Conservation (phyloP, 139 green algal species). For the Bryopsis sp. region DNA sequence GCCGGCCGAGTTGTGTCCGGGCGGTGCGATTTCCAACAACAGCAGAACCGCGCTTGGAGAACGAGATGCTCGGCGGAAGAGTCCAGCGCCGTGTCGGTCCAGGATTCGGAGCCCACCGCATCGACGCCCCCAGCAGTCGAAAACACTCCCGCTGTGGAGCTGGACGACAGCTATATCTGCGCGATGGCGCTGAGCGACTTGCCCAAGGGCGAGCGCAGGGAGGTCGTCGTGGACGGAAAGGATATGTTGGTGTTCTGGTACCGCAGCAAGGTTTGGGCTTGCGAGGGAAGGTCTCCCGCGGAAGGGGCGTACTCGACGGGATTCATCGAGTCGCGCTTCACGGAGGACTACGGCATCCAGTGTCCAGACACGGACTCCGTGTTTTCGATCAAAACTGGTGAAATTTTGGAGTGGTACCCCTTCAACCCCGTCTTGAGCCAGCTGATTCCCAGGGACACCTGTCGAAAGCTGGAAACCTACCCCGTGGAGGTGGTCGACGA, state of each 20-base stretch:
- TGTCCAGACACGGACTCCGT: constrained; percentile 79
- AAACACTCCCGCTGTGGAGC: neutral
- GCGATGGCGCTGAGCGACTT: neutral
- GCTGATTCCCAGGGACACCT: constrained; percentile 68
- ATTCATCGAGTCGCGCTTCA: constrained; percentile 90
- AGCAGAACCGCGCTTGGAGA: no score
- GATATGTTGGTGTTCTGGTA: constrained; percentile 97
- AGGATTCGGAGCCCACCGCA: no score
- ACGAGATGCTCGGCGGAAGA: no score
- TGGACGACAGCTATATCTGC: constrained; percentile 1
- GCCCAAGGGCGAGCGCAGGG: constrained; percentile 60
- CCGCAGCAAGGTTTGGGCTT: constrained; percentile 83
- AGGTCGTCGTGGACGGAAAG: constrained; percentile 69
- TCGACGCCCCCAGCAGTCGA: no score
- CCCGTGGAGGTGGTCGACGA: constrained; percentile 60
- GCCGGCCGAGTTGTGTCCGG: no score
- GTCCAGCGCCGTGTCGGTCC: no score
- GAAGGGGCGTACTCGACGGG: constrained; percentile 95
- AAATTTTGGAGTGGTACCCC: constrained; percentile 87
- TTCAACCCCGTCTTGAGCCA: constrained; percentile 75
- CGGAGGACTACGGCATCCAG: constrained; percentile 79
- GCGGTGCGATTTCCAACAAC: no score
- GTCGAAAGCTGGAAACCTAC: constrained; percentile 60
- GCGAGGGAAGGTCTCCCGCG: constrained; percentile 83
- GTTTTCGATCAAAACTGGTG: constrained; percentile 87